These are phyloP conservation scores for Onygenales sp. DNA, from an alignment of 2,329 filamentous ascomycete species.

Conservation along the genomic window DNA sequence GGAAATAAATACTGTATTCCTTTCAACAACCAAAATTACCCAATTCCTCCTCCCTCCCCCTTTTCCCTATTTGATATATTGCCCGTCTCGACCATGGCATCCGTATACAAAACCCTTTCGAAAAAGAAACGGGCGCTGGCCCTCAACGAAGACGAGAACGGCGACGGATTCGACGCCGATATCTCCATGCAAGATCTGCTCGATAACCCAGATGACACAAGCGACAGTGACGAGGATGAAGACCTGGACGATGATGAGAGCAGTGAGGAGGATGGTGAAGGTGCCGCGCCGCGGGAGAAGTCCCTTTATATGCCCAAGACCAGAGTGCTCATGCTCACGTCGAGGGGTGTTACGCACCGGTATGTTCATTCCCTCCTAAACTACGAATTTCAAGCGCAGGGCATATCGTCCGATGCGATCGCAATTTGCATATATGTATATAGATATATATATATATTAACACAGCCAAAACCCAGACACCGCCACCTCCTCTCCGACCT, in stretches of 20 bases:
- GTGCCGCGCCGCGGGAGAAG: conserved; percentile 17
- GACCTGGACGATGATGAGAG: conserved; percentile 43
- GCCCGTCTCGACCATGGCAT: conserved; percentile 35
- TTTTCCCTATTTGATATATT: background rate
- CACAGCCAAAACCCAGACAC: conserved; percentile 50
- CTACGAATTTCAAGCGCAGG: background rate
- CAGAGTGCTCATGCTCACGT: conserved; percentile 80
- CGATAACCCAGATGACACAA: conserved; percentile 13
- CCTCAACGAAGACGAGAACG: conserved; percentile 5
- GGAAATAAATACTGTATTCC: no score
- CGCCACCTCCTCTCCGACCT: conserved; percentile 89
- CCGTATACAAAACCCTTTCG: conserved; percentile 48
- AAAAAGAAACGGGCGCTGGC: conserved; percentile 15
- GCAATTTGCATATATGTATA: background rate
- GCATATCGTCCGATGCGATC: background rate
- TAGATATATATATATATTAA: background rate
- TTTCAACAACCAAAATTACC: no score
- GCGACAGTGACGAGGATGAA: conserved; percentile 44
- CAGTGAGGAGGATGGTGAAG: background rate
- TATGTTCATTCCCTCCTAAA: conserved; percentile 29
- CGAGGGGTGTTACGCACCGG: conserved; percentile 83
- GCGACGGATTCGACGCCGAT: conserved; percentile 1
- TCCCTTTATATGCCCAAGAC: conserved; percentile 31
- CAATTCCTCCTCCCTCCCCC: background rate
- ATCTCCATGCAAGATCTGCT: conserved; percentile 13